phyloP scores from a whole-genome alignment of 306 rosid species.

The Acacia confusa region DNA sequence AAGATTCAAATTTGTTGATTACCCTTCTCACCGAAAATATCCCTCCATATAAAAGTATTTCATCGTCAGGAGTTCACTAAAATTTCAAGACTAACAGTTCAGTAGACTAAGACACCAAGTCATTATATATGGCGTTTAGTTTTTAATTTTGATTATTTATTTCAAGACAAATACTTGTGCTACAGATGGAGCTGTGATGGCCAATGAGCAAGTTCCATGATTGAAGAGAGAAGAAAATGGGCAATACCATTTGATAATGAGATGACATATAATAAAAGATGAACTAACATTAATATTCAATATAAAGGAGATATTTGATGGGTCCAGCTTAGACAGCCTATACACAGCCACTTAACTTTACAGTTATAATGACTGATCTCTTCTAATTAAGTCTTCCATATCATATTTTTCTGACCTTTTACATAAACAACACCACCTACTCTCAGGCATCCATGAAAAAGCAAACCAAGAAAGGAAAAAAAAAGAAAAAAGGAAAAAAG shows the following conservation, averaged over 20 bases:
- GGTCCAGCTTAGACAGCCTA: background rate
- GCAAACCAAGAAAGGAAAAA: background rate
- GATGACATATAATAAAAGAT: background rate
- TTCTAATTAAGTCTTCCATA: background rate
- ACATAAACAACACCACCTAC: background rate
- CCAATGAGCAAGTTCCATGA: background rate
- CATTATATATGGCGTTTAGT: background rate
- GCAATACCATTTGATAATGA: background rate
- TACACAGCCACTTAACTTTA: background rate
- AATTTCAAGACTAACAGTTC: background rate
- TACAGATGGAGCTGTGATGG: no score
- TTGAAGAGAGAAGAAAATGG: background rate
- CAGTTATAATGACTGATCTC: background rate
- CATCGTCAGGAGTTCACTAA: background rate
- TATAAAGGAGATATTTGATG: background rate
- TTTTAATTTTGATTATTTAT: background rate
- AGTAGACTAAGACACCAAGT: no score
- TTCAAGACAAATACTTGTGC: background rate
- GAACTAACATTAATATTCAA: background rate
- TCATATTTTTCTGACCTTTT: background rate
- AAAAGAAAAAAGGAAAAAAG: no score
- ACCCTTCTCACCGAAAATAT: background rate
- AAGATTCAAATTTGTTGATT: no score
- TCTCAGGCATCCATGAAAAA: background rate
- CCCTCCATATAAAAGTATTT: background rate